phyloP scores from a whole-genome alignment of 441 rosid species.

The Brassica balearica region DNA sequence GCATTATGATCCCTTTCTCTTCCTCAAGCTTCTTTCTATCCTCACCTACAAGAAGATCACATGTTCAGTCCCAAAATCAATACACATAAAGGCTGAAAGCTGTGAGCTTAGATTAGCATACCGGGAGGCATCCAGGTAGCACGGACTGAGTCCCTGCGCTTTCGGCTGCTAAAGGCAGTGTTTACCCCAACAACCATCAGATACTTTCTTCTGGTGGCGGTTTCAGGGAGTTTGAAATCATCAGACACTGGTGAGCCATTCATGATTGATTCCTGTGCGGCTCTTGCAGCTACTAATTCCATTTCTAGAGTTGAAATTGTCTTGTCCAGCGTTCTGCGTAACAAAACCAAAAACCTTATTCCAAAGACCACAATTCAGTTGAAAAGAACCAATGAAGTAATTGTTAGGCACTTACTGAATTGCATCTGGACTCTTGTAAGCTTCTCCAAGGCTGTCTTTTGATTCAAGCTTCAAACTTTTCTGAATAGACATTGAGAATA shows the following conservation, averaged over 20 bases:
- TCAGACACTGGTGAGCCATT: conserved; percentile 84
- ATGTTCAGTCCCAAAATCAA: conserved; percentile 27
- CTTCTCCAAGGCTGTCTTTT: conserved; percentile 63
- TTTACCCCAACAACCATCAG: conserved; percentile 88
- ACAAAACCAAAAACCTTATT: background rate
- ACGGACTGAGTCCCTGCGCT: conserved; percentile 91
- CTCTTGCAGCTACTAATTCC: conserved; percentile 87
- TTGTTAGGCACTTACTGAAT: conserved; percentile 59
- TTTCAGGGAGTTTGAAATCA: conserved; percentile 55
- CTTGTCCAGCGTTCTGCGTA: conserved; percentile 75
- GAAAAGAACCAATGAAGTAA: background rate
- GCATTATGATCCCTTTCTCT: conserved; percentile 90
- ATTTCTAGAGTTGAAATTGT: conserved; percentile 80
- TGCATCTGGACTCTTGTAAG: conserved; percentile 76
- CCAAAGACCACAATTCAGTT: background rate
- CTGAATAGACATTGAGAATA: conserved; percentile 37
- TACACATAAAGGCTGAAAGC: conserved; percentile 1
- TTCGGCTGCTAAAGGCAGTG: conserved; percentile 93
- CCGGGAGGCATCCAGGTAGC: conserved; percentile 98
- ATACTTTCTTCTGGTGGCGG: conserved; percentile 68
- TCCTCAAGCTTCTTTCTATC: conserved; percentile 86
- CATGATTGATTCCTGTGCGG: conserved; percentile 81
- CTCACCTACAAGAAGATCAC: conserved; percentile 54
- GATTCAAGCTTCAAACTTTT: conserved; percentile 65
- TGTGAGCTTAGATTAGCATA: conserved; percentile 40